Base-by-base conservation (phyloP, 441 rosid species). In the Bocquillonia castaneifolia region DNA sequence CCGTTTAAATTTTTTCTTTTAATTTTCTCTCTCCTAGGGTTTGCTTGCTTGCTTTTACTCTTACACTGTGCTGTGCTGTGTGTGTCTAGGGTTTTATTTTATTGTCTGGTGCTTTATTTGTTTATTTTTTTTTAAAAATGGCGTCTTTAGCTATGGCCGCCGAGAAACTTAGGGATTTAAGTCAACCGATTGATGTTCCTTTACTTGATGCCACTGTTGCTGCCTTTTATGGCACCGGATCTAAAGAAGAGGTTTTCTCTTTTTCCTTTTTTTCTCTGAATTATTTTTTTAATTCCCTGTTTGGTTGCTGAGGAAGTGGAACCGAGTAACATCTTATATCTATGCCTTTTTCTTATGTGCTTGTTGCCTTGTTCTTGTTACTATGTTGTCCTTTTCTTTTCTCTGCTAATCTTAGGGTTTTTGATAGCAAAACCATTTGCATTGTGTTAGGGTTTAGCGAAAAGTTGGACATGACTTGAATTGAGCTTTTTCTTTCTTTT, bases 141-240 rank as follows among this genome's bases (percentile, higher is more conserved):
- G 75, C 77, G 69, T 62, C 80, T 68, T 74, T 79, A 54, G 87
- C 71, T 74, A 88, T 96, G 97, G 99, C 97, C 75, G 96, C 94
- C 62, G 98, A 93, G 86, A 93, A 86, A 81, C 90, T 93, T 66
- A 78, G 97, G 71, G 96, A 96, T 85, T 89, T 96, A 86, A 93
- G 96, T 73, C 89, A 87, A 73, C 91, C 96, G 73, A 91, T 96
- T 76, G 99, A 96, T 80, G 98, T 96, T 69, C 78, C 77, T 74
- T 77, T 93, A 72, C 98, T 96, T 73, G 98, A 96, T 72, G 96
- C 97, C 52, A 93, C 98, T 69, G 98, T 96, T 67, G 95, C 97
- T 36, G 98, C 98, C 74, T 96, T 96, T 86, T 96, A 93, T 40
- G 99, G 98, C 74, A 96, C 99, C 75, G 98, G 98, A 96, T 96